Evolutionary conservation across 208 protist genomes (phyloP), one percentile per base, ranked within the genome.

Genomic region (Leptomonas pyrrhocoris): DNA sequence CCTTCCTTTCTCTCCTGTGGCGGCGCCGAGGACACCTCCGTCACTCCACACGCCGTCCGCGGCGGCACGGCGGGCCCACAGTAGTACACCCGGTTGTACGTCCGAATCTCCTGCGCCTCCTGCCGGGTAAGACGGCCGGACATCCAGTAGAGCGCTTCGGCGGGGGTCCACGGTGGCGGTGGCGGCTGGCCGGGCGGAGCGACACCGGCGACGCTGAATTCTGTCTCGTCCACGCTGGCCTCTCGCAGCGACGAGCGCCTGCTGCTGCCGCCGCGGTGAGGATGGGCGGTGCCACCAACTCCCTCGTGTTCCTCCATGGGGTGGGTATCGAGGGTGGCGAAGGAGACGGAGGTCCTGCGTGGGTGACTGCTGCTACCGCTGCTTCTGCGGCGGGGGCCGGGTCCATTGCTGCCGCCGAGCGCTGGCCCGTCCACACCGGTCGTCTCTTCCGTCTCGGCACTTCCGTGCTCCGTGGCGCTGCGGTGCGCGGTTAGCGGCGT

Each of bases 51-150:
- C 21, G 48, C 57, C 6, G 53, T 68, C 23, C 74, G 74, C 19
- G 69, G 66, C 18, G 59, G 66, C 58, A 78, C 66, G 11, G 79
- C 79, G 11, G 77, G 79, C 19, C 95, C 95, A 43, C 80, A 95
- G 67, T 92, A 98, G 68, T 91, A 98, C 2, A 98, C 66, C 27
- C 73, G 27, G 19, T 63, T 55, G 73, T 86, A 97, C 13, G 77
- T 18, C 15, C 83, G 51, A 12, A 98, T 93, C 63, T 98, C 95
- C 25, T 58, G 46, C 61, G 88, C 49, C 63, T 98, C 95, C 54
- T 79, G 88, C n/a, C 67, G 25, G 6, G 89, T 96, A 18, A 98
- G 80, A 25, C 71, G 67, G 54, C 54, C 49, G 12, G 59, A 56
- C 43, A 83, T 80, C 57, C 65, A 73, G 55, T 65, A 51, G 36